phyloP scores from a whole-genome alignment of 2,329 filamentous ascomycete genomes.

The Pyrenochaeta sp. region DNA sequence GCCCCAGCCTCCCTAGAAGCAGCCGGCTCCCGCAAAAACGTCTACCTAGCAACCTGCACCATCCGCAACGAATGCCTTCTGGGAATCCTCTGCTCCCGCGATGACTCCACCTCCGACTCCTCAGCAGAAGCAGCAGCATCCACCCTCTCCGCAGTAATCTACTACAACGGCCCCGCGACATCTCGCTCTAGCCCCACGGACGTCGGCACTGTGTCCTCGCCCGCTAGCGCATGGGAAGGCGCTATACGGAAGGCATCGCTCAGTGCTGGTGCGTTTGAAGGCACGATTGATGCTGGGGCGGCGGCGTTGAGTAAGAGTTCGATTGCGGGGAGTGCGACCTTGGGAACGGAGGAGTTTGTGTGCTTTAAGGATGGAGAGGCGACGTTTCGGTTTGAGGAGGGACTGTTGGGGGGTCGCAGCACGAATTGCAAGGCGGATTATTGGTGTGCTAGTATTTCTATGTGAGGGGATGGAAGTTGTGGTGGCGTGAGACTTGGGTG shows the following conservation, averaged over 20 bases:
- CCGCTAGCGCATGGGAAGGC: slow-evolving; percentile 9
- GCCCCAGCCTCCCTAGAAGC: slow-evolving; percentile 1
- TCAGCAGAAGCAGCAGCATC: neutral
- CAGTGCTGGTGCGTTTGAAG: slow-evolving; percentile 8
- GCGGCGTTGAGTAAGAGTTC: slow-evolving; percentile 15
- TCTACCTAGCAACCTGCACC: slow-evolving; percentile 25
- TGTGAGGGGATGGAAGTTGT: neutral
- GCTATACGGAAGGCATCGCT: slow-evolving; percentile 10
- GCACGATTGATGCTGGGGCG: slow-evolving; percentile 19
- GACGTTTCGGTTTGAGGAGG: slow-evolving; percentile 13
- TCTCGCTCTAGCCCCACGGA: slow-evolving; percentile 5
- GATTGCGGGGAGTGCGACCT: slow-evolving; percentile 21
- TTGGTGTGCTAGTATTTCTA: slow-evolving; percentile 26
- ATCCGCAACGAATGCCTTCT: slow-evolving; percentile 3
- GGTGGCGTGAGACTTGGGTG: too few relatives aligned
- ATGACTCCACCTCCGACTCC: neutral
- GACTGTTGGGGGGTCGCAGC: slow-evolving; percentile 7
- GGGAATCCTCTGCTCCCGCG: slow-evolving; percentile 4
- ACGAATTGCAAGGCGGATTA: slow-evolving; percentile 25
- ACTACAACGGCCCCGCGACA: slow-evolving; percentile 15
- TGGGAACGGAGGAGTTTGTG: slow-evolving; percentile 26
- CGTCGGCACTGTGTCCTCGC: slow-evolving; percentile 9
- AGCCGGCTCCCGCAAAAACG: slow-evolving; percentile 14
- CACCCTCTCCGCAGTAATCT: slow-evolving; percentile 15
- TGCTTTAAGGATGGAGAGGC: slow-evolving; percentile 29